Percentiles rank a stretch among this genome's conserved stretches.
Evolutionary conservation across 2,329 filamentous ascomycete species (phyloP).

Genomic region (Fusarium subtropicale): DNA sequence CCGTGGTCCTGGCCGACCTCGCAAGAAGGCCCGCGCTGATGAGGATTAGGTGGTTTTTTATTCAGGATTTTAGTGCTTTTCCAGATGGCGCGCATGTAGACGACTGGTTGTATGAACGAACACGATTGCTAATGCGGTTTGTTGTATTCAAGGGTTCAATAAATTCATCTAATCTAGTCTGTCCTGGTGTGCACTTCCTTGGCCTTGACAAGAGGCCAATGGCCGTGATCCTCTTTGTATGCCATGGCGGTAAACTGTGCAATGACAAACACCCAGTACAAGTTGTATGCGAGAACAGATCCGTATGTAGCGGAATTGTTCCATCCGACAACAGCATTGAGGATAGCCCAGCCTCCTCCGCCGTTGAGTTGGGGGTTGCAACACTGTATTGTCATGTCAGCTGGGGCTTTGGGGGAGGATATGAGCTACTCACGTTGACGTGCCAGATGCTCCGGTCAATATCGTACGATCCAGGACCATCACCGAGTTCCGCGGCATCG

Average conservation of each 20-base stretch:
- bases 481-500: conserved; percentile 62
- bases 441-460: conserved; percentile 85
- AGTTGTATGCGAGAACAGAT: conserved; percentile 85
- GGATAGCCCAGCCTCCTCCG: conserved; percentile 85
- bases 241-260: conserved; percentile 74
- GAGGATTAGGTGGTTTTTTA: conserved; percentile 13
- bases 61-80: background rate
- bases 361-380: conserved; percentile 80
- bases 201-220: conserved; percentile 59
- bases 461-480: conserved; percentile 81
- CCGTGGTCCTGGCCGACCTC: conserved; percentile 43
- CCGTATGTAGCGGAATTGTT: conserved; percentile 89
- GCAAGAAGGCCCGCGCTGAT: conserved; percentile 37
- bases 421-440: conserved; percentile 73
- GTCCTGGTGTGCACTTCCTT: conserved; percentile 34
- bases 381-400: conserved; percentile 64
- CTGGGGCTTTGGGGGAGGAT: background rate
- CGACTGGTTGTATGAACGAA: conserved; percentile 16
- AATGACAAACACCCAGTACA: conserved; percentile 86
- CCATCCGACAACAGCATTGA: conserved; percentile 90
- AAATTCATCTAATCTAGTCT: conserved; percentile 17
- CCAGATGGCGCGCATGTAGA: conserved; percentile 20
- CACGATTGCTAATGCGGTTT: conserved; percentile 35
- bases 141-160: conserved; percentile 1
- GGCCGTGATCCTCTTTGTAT: conserved; percentile 71